Evolutionary conservation across 306 rosid species (phyloP), one percentile per base, ranked within the genome.

Genomic region (Geum urbanum): DNA sequence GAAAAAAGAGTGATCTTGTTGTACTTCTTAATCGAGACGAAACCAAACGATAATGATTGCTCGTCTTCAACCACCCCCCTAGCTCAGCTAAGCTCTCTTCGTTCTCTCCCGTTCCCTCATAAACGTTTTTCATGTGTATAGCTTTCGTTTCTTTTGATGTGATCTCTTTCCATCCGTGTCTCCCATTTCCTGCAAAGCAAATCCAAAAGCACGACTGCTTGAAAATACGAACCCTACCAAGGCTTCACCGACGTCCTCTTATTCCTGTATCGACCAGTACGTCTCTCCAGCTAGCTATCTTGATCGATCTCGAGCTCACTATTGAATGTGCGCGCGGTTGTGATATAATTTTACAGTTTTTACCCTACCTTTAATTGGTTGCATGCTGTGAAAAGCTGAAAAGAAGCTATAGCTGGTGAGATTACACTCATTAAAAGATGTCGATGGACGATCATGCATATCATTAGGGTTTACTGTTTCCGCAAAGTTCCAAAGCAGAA

Each of bases 1-100:
- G 2, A 43, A 16, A 69, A 54, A 54, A 69, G 53, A 16, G 35
- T 41, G 43, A 22, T 54, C 51, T 51, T 52, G 62, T 52, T 39
- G 62, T 52, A 68, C 50, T 19, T 52, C 50, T 68, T 18, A 53
- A 52, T 19, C 49, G 8, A 18, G 18, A 51, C 44, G 61, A 22
- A 68, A 51, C 37, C 4, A 67, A 35, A 67, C 41, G 59, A 67
- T 67, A n/a, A 67, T 67, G 72, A 35, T 67, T 7, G 32, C 32
- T 27, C 32, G 37, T 37, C 13, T 39, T 52, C 22, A 45, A 52
- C 39, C 20, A 20, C 50, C 19, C 65, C 45, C 44, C n/a, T n/a
- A 2, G 3, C 57, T 2, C 18, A 13, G 18, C 32, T 27, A 27
- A 27, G 32, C 32, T 27, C 32, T 27, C 32, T 27, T 27, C 2